Base-by-base conservation (phyloP, 2,329 filamentous ascomycete genomes). In the Fonsecaea nubica region DNA sequence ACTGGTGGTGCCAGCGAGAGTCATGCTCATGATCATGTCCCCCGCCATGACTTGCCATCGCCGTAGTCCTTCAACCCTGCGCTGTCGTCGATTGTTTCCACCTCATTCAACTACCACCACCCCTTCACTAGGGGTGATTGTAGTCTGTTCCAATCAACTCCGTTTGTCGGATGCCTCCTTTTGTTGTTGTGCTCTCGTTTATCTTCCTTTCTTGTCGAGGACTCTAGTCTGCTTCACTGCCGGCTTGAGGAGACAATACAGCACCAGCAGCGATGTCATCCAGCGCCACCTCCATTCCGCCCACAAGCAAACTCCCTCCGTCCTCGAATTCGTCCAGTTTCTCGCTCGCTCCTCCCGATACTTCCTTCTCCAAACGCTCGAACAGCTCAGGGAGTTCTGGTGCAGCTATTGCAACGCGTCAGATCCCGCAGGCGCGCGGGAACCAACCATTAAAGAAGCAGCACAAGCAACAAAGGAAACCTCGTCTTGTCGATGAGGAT, bases 391-490 rank as follows among this genome's bases (percentile, higher is more conserved):
- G 77, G 40, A 79, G 76, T 63, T 78, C 79, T 71, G 80, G 79
- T 10, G 70, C 79, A 55, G 78, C 77, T 21, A 73, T 76, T 10
- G 73, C 76, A 18, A 78, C 80, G 61, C 79, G 79, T 65, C 69
- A 71, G 21, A 77, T 73, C 53, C 69, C 77, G 9, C 74, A 79
- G 30, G 72, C 80, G 59, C 87, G 93, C 73, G 96, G 92, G 79
- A 88, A 85, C 61, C 94, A 98, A 80, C 83, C 82, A 53, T 83
- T 86, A 61, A 90, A 90, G 78, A 93, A 90, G 77, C 92, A 95
- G 78, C 92, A 97, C 81, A 93, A 92, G 77, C 88, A 87, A 70
- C 91, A 93, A 75, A 90, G 89, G 74, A 89, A 89, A 75, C 91
- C 92, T 56, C 84, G 86, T 64, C 82, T 90, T 72, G 86, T 90